Percentiles rank a stretch among this genome's conserved stretches.
phyloP scores from a whole-genome alignment of 805 yeast species.

The Saturnispora zaruensis region DNA sequence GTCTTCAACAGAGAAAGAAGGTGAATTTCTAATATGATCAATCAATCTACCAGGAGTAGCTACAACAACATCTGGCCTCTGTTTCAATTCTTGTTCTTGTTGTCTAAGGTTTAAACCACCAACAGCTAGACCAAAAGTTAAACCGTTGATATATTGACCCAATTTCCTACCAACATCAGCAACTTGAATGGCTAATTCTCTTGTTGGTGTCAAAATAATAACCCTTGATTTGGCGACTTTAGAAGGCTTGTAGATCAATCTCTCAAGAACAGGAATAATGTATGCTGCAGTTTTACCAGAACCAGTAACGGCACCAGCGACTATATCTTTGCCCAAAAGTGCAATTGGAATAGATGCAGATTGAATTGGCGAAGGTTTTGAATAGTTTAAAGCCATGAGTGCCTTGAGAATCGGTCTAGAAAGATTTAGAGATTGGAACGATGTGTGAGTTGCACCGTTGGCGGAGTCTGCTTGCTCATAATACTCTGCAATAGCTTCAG shows the following conservation, averaged over 20 bases:
- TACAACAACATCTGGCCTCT: conserved; percentile 91
- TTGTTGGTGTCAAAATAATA: conserved; percentile 85
- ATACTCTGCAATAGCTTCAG: conserved; percentile 75
- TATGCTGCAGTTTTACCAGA: conserved; percentile 99
- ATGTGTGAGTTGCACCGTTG: conserved; percentile 40
- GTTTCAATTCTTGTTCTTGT: conserved; percentile 88
- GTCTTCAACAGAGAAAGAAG: conserved; percentile 81
- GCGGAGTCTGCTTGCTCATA: conserved; percentile 50
- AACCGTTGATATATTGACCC: conserved; percentile 63
- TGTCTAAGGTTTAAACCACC: conserved; percentile 95
- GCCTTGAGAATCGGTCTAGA: conserved; percentile 90
- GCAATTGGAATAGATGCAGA: conserved; percentile 91
- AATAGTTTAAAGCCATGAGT: conserved; percentile 67
- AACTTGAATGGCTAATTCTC: conserved; percentile 96
- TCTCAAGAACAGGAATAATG: conserved; percentile 90
- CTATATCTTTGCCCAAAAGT: conserved; percentile 86
- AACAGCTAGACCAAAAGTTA: conserved; percentile 90
- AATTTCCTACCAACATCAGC: conserved; percentile 85
- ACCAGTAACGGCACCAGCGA: conserved; percentile 99
- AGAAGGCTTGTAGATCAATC: conserved; percentile 81
- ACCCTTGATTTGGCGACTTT: conserved; percentile 85
- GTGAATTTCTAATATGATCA: conserved; percentile 93
- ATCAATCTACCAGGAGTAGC: conserved; percentile 99
- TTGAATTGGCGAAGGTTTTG: conserved; percentile 92
- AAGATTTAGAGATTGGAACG: conserved; percentile 69